These are phyloP conservation scores for Monascus ruber DNA, from an alignment of 2,329 filamentous ascomycete genomes.

Conservation along the genomic window DNA sequence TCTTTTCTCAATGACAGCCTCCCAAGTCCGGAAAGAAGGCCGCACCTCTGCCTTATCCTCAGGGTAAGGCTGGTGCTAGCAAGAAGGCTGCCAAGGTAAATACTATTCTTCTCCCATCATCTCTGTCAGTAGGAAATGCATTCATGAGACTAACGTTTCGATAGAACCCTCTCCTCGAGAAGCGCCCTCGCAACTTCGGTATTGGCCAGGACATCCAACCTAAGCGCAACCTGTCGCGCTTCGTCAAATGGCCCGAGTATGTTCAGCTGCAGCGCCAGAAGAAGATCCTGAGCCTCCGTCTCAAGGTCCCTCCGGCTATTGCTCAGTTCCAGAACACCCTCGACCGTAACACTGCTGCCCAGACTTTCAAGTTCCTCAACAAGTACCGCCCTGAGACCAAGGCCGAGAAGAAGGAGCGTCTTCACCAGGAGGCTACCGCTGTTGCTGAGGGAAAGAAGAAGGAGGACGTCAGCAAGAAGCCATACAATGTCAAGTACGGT, in stretches of 20 bases:
- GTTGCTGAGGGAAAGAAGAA: conserved; percentile 99
- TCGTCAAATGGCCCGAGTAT: conserved; percentile 99
- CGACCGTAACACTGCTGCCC: conserved; percentile 90
- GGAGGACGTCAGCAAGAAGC: conserved; percentile 99
- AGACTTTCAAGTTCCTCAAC: conserved; percentile 98
- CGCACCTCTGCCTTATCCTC: conserved; percentile 91
- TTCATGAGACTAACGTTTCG: conserved; percentile 6
- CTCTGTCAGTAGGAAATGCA: neutral
- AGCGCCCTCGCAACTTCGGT: conserved; percentile 92
- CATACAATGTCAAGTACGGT: conserved; percentile 98
- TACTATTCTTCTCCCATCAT: conserved; percentile 19
- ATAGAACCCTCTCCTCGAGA: conserved; percentile 99
- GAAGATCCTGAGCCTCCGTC: conserved; percentile 94
- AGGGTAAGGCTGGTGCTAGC: conserved; percentile 70
- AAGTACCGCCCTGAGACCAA: conserved; percentile 99
- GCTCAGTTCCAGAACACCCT: conserved; percentile 97
- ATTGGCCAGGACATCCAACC: conserved; percentile 99
- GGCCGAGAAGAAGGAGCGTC: conserved; percentile 99
- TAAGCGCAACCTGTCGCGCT: conserved; percentile 85
- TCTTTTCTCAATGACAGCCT: conserved; percentile 99
- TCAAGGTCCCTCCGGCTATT: conserved; percentile 96
- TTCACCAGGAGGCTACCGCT: conserved; percentile 94
- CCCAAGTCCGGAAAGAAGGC: conserved; percentile 96
- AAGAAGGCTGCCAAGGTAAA: conserved; percentile 97
- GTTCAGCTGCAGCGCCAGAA: conserved; percentile 90